Evolutionary conservation across 1,284 basidiomycete species (phyloP).

Genomic region (Cutaneotrichosporon sp.): DNA sequence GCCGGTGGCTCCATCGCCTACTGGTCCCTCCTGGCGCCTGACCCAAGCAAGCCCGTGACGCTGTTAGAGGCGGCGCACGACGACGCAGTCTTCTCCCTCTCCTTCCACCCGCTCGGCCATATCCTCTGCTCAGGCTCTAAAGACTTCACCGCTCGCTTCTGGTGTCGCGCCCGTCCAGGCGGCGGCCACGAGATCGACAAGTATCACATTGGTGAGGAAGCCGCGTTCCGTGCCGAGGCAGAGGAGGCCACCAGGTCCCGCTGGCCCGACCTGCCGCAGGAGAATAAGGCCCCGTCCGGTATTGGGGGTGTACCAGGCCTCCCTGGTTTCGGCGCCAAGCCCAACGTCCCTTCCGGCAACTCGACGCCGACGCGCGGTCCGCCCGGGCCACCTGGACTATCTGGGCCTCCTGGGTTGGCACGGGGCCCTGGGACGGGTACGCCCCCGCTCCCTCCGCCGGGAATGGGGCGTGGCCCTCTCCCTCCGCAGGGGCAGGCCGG

Average conservation of each 20-base stretch:
- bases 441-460: constrained; percentile 7
- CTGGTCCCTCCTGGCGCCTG: constrained; percentile 70
- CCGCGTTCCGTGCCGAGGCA: constrained; percentile 54
- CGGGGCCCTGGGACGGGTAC: background rate
- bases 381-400: constrained; percentile 10
- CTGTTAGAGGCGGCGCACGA: constrained; percentile 90
- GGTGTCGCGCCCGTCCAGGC: constrained; percentile 73
- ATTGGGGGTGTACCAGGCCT: constrained; percentile 19
- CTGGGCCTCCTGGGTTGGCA: constrained; percentile 6
- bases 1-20: constrained; percentile 89
- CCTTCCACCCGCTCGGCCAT: constrained; percentile 94
- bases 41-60: constrained; percentile 63
- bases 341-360: constrained; percentile 3
- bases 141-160: constrained; percentile 97
- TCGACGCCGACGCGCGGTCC: constrained; percentile 10
- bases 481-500: background rate
- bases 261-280: constrained; percentile 21
- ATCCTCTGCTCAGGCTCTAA: constrained; percentile 88
- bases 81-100: constrained; percentile 92
- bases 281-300: constrained; percentile 4
- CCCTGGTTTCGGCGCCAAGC: constrained; percentile 4
- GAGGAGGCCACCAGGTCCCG: constrained; percentile 22
- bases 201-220: constrained; percentile 51
- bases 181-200: constrained; percentile 64
- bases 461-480: background rate